Evolutionary conservation across 441 rosid species (phyloP).

Genomic region (Lepidium campestre): DNA sequence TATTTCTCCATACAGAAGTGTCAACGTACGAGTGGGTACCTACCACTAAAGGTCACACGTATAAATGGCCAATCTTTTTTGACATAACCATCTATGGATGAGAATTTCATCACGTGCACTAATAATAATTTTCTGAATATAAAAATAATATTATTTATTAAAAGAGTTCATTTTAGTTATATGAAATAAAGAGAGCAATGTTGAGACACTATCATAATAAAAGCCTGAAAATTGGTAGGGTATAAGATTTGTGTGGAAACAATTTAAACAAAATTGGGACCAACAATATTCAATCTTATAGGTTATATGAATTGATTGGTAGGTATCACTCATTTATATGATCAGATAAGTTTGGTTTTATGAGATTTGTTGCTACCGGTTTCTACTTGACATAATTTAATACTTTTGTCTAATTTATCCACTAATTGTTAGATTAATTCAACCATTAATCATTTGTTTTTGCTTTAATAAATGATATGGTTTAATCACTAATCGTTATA

Average conservation of each 20-base stretch:
- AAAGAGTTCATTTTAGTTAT: too few relatives aligned
- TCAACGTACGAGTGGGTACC: conserved; percentile 16
- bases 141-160: too few relatives aligned
- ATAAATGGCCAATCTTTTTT: conserved; percentile 3
- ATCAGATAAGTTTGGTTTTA: not conserved
- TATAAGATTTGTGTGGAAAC: conserved; percentile 16
- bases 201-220: conserved; percentile 16
- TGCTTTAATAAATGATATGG: too few relatives aligned
- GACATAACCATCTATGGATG: conserved; percentile 21
- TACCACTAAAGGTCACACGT: conserved; percentile 12
- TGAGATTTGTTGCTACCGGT: not conserved
- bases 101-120: conserved; percentile 21
- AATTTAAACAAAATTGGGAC: conserved; percentile 6
- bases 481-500: too few relatives aligned
- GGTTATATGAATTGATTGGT: conserved; percentile 3
- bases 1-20: not conserved
- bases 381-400: not conserved
- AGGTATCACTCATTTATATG: not conserved
- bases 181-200: not conserved
- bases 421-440: too few relatives aligned
- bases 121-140: not conserved
- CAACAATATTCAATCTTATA: not conserved
- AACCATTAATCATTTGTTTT: too few relatives aligned
- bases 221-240: conserved; percentile 17
- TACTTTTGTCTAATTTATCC: too few relatives aligned